Percentiles rank a stretch among this genome's conserved stretches.
Conservation (phyloP, 768 basidiomycete species). For the Rhizopogon salebrosus region DNA sequence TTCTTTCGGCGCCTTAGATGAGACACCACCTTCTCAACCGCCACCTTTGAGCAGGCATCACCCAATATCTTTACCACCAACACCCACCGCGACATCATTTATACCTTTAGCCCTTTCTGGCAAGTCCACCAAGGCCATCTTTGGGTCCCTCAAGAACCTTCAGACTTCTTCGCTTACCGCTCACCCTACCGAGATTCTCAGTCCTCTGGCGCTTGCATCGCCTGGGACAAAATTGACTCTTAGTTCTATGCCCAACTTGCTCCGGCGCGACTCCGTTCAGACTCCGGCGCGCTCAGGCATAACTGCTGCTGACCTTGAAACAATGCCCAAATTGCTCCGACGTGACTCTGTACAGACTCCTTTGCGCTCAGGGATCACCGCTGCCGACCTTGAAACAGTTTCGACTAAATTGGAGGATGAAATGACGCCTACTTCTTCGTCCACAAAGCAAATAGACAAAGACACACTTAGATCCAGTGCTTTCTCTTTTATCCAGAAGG, state of each 20-base stretch:
- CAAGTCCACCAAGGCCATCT: slow-evolving; percentile 14
- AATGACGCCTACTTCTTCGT: background rate
- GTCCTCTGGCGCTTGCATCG: slow-evolving; percentile 24
- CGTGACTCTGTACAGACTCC: slow-evolving; percentile 22
- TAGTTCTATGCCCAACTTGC: slow-evolving; percentile 10
- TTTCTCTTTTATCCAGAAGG: slow-evolving; percentile 35
- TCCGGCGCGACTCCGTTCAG: slow-evolving; percentile 19
- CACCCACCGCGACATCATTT: slow-evolving; percentile 20
- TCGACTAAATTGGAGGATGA: slow-evolving; percentile 6
- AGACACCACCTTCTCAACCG: slow-evolving; percentile 16
- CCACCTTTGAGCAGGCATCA: slow-evolving; percentile 23
- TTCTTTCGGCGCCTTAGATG: background rate
- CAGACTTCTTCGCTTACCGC: slow-evolving; percentile 19
- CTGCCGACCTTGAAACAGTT: slow-evolving; percentile 7
- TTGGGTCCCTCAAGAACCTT: slow-evolving; percentile 17
- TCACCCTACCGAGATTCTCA: slow-evolving; percentile 23
- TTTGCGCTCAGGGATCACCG: slow-evolving; percentile 13
- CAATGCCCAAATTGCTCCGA: slow-evolving; percentile 9
- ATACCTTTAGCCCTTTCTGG: slow-evolving; percentile 11
- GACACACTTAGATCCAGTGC: slow-evolving; percentile 36
- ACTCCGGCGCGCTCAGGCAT: slow-evolving; percentile 19
- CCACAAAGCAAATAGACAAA: slow-evolving; percentile 5
- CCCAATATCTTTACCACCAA: slow-evolving; percentile 30
- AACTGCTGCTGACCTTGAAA: slow-evolving; percentile 9
- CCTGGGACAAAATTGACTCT: slow-evolving; percentile 12